Base-by-base conservation (phyloP, 306 rosid species). In the Sicyos edulis region DNA sequence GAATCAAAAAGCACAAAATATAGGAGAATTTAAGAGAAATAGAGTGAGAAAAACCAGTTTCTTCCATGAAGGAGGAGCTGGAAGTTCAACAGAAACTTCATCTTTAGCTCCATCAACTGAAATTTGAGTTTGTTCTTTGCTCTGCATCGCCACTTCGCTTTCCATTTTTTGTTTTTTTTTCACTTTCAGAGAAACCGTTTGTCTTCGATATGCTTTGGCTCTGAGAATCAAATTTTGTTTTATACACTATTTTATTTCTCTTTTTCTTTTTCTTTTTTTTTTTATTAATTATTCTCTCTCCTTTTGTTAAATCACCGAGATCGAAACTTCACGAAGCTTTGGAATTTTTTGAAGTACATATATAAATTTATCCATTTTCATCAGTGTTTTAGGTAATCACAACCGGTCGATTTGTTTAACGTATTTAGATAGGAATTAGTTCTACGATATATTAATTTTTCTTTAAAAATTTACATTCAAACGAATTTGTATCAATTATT, bases 31-130 rank as follows among this genome's bases (percentile, higher is more conserved):
- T 20, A 22, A 44, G 37, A 42, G 56, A 21, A 65, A 73, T 64
- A 40, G 54, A 42, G 73, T 67, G 76, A 77, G 77, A 70, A 17
- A 78, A 55, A 89, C 98, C 98, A 88, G 81, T 85, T 92, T 92
- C 83, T 85, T 88, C 98, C 98, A 92, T 74, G 91, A 72, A 71
- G 85, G 78, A 76, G 97, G 96, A 77, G 97, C 97, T 16, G 91
- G 81, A 32, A 92, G 95, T 77, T 89, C 91, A 6, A 89, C 81
- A 0, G 89, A 84, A 15, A 83, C 78, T 50, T 89, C 96, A 24
- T 91, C 76, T 74, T 74, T 19, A 76, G 89, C 2, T 79, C 67
- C 52, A 82, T 86, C 84, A 69, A 81, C 58, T 63, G 63, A 54
- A 19, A 4, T 49, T 58, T 42, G 45, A 57, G 5, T 21, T 1